Conservation (phyloP, 2,329 filamentous ascomycete genomes). For the Colletotrichum tanaceti region DNA sequence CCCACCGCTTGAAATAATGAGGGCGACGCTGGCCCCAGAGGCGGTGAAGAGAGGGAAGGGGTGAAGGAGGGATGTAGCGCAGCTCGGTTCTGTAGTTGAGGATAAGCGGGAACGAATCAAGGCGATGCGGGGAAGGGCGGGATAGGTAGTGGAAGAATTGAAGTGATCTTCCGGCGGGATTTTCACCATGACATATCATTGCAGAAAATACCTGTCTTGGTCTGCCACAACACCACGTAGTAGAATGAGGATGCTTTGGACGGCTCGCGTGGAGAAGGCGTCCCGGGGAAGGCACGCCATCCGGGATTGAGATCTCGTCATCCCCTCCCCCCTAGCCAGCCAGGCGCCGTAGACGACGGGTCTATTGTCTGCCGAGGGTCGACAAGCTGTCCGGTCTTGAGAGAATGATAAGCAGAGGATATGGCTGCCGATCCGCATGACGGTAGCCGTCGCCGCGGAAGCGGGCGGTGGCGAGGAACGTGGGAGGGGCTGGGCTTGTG, state of each 20-base stretch:
- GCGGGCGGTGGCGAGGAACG: constrained; percentile 19
- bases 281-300: constrained; percentile 16
- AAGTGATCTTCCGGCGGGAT: constrained; percentile 5
- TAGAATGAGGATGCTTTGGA: neutral
- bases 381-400: neutral
- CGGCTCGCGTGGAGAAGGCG: neutral
- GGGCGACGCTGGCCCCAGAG: neutral
- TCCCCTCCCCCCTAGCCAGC: neutral
- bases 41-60: constrained; percentile 26
- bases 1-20: neutral
- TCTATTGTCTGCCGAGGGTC: neutral
- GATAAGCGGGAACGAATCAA: constrained; percentile 32
- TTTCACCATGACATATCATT: neutral
- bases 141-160: constrained; percentile 15
- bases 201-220: neutral
- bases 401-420: no score
- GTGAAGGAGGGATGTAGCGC: constrained; percentile 17
- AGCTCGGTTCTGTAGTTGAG: constrained; percentile 26
- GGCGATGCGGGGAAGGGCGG: constrained; percentile 13
- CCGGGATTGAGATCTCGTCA: constrained; percentile 3
- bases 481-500: constrained; percentile 28
- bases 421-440: neutral
- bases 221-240: neutral
- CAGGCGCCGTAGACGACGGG: neutral
- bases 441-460: constrained; percentile 21